Percentiles rank a stretch among this genome's conserved stretches.
These are phyloP conservation scores for Strobilomyces echinocephalus DNA, from an alignment of 768 basidiomycete species.

Conservation along the genomic window DNA sequence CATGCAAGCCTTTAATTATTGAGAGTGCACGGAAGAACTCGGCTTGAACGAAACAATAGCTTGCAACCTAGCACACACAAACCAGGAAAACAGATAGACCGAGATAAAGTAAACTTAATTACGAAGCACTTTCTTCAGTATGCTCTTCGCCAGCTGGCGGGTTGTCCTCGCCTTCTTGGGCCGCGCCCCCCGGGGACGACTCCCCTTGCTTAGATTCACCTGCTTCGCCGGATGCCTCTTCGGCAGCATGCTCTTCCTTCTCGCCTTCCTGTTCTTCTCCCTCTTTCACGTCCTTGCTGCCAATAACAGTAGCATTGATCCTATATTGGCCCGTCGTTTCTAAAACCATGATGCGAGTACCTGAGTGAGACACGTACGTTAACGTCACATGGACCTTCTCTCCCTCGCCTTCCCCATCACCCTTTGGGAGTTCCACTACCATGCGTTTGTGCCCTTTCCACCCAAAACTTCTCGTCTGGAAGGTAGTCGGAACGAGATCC, in stretches of 20 bases:
- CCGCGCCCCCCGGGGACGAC: slow-evolving; percentile 16
- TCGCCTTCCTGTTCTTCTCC: slow-evolving; percentile 33
- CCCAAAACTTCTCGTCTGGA: slow-evolving; percentile 75
- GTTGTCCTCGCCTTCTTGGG: slow-evolving; percentile 22
- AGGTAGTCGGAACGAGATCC: slow-evolving; percentile 53
- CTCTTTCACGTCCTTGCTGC: slow-evolving; percentile 54
- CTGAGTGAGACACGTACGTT: slow-evolving; percentile 46
- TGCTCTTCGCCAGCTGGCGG: slow-evolving; percentile 16
- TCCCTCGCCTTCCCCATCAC: slow-evolving; percentile 42
- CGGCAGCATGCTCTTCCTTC: slow-evolving; percentile 27
- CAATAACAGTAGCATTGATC: slow-evolving; percentile 72
- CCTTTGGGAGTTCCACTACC: slow-evolving; percentile 55
- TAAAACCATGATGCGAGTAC: neutral
- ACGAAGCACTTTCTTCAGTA: slow-evolving; percentile 16
- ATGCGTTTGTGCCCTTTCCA: slow-evolving; percentile 78
- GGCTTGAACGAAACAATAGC: neutral
- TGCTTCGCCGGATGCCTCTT: slow-evolving; percentile 26
- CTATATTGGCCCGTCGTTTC: slow-evolving; percentile 32
- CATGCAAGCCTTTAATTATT: too few species aligned
- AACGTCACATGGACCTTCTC: slow-evolving; percentile 72
- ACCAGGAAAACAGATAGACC: slow-evolving; percentile 6
- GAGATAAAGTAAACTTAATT: neutral
- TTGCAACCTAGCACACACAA: slow-evolving; percentile 1
- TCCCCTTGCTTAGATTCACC: slow-evolving; percentile 24
- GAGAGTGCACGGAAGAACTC: neutral